Base-by-base conservation (phyloP, 2,329 filamentous ascomycete species). In the Penicillium sclerotiorum region DNA sequence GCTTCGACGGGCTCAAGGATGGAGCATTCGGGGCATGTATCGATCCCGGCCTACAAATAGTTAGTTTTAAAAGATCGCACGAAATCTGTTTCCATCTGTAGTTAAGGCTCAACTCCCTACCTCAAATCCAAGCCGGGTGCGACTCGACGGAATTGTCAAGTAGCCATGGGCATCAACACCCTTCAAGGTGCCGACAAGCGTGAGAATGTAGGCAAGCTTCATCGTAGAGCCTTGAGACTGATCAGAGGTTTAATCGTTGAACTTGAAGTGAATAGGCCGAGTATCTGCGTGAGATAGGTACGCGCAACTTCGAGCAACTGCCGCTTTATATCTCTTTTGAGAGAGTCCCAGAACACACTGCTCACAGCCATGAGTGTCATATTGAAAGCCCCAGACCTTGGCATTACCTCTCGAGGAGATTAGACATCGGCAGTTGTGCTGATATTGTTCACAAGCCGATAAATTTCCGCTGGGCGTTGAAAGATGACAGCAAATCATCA, bases 21-120 rank as follows among this genome's bases (percentile, higher is more conserved):
- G 6, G 77, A 74, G 55, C 79, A 82, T 60, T 81, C 79, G 0
- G 79, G 79, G 56, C 79, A 82, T 0, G 77, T 74, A 52, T 81
- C 79, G 4, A 72, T 63, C 0, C 75, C 76, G 22, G 74, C 68
- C 78, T 80, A 49, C 5, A 4, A 2, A 28, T 9, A 18, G 25
- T 49, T 20, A 47, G 47, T 9, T 25, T 17, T 11, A 40, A 11
- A 33, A 20, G 17, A 3, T 2, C 28, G 4, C 11, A 28, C 18
- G n/a, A 2, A 5, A 39, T 43, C 25, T n/a, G 27, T 13, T 7
- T 9, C 9, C 2, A 17, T 36, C 8, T 36, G 15, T 36, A 9
- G 20, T 17, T 15, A 17, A 9, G 8, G 15, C 33, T 8, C 15
- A n/a, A 20, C 25, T 9, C 37, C 60, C 50, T 56, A 79, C 77